These are phyloP conservation scores for Sclerotinia spermophila DNA, from an alignment of 2,329 filamentous ascomycete genomes.

Conservation along the genomic window DNA sequence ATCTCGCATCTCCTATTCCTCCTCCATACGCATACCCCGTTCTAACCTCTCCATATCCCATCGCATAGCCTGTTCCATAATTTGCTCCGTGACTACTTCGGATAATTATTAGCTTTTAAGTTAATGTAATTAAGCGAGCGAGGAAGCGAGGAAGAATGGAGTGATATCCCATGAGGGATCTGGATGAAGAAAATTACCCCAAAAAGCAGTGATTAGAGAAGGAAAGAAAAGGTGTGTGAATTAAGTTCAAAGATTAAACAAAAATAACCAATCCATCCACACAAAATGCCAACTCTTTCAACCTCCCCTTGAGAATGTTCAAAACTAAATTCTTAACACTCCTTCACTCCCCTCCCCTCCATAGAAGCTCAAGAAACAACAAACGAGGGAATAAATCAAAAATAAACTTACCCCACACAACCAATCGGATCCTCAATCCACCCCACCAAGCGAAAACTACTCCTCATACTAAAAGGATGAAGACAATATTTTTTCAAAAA, in stretches of 20 bases:
- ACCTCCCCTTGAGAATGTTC: neutral
- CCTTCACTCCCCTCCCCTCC: too few relatives aligned
- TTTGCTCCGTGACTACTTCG: neutral
- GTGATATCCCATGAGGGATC: too few relatives aligned
- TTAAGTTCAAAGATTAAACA: neutral
- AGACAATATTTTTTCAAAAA: neutral
- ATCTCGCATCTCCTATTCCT: neutral
- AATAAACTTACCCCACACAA: neutral
- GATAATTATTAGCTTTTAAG: neutral
- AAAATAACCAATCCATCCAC: neutral
- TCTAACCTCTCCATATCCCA: neutral
- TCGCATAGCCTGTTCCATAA: neutral
- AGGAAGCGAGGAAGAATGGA: too few relatives aligned
- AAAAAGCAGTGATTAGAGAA: neutral
- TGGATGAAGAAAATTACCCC: neutral
- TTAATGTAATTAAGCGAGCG: neutral
- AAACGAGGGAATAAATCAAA: neutral
- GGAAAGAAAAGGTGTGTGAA: neutral
- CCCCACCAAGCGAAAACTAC: neutral
- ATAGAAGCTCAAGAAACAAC: neutral
- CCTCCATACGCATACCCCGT: neutral
- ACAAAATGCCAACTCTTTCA: neutral
- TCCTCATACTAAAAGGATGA: conserved; percentile 1
- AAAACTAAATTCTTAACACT: neutral
- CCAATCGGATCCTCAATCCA: neutral